Evolutionary conservation across 192 early-diverging fungal species (phyloP), one percentile per base, ranked within the genome.

Genomic region (Entomortierella chlamydospora): DNA sequence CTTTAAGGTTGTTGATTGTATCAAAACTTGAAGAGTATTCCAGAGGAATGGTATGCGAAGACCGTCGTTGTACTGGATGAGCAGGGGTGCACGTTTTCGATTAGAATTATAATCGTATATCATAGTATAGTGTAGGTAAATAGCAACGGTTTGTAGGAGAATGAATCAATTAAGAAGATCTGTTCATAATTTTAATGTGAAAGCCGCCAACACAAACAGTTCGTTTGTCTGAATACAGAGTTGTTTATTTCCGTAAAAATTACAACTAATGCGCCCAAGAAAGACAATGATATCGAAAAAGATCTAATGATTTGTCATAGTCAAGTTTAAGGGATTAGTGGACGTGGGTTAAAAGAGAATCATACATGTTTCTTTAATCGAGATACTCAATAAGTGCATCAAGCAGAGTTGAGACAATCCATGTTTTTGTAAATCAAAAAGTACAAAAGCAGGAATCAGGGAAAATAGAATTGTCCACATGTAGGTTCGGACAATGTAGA

Each of bases 401-500:
- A 55, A 23, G 28, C 7, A 57, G 54, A 49, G 17, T 26, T 57
- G 29, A 26, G 7, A 31, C 54, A 37, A 52, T 4, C 25, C 45
- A 25, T 15, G 2, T 31, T 10, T 26, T 2, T 56, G 37, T 10
- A 17, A 1, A 15, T 22, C 8, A 20, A 31, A 2, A 26, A 1
- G 4, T 12, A 20, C 47, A 25, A 68, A 59, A n/a, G 29, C 28
- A 64, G 28, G 33, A 53, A 70, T 70, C 74, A 78, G 67, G 62
- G 70, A 74, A 78, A 78, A 61, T 42, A 65, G 51, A 37, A 51
- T 58, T 82, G 68, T 82, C 81, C 73, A 72, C 83, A 86, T 70
- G 25, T 72, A 55, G 57, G 47, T 79, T 88, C 83, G 78, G 84
- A 86, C 82, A 86, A 86, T 88, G 86, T 87, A 89, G 84, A 86